These are phyloP conservation scores for Wickerhamomyces sydowiorum DNA, from an alignment of 805 yeast species.

Conservation along the genomic window DNA sequence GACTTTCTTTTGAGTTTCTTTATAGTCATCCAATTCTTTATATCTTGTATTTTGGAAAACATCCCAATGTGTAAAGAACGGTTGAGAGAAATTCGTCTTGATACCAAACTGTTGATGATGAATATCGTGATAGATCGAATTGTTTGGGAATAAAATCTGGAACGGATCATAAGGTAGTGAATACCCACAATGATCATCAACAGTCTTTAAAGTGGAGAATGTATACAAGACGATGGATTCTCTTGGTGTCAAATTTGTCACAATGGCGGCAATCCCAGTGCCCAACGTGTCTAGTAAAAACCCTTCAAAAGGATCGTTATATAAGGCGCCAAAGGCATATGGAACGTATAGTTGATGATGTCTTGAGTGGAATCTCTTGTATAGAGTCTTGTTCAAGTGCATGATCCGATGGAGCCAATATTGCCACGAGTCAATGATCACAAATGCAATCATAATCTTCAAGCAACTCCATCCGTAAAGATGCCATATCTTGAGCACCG, in stretches of 20 bases:
- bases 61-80: constrained; percentile 96
- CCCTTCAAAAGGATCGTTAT: constrained; percentile 93
- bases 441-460: constrained; percentile 58
- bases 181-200: constrained; percentile 99
- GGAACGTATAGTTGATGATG: constrained; percentile 95
- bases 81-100: constrained; percentile 90
- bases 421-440: constrained; percentile 92
- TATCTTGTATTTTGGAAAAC: constrained; percentile 64
- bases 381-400: constrained; percentile 77
- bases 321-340: constrained; percentile 93
- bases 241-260: constrained; percentile 63
- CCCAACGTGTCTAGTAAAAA: constrained; percentile 88
- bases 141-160: constrained; percentile 89
- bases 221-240: constrained; percentile 72
- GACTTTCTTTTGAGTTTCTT: constrained; percentile 56
- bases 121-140: constrained; percentile 93
- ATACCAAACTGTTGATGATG: constrained; percentile 97
- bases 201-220: constrained; percentile 92
- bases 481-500: constrained; percentile 45
- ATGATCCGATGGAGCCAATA: constrained; percentile 81
- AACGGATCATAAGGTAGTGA: constrained; percentile 87
- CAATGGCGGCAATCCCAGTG: constrained; percentile 73
- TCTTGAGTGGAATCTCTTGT: constrained; percentile 82
- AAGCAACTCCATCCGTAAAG: constrained; percentile 56
- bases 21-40: constrained; percentile 58